Evolutionary conservation across 305 asterid genomes (phyloP).

Genomic region (Plantago lanceolata): DNA sequence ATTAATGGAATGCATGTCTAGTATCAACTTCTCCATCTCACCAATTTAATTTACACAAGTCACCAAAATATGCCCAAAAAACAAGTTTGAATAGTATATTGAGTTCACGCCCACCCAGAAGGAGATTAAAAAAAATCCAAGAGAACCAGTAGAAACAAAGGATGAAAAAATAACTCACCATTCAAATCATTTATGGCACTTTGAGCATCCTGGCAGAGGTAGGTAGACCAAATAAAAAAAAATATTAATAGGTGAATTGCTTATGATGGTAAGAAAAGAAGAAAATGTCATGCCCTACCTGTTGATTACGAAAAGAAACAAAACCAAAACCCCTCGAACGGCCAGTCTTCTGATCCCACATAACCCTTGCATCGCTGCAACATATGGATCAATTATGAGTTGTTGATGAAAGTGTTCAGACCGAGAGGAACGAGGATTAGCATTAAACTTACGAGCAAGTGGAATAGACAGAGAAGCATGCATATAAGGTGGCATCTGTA

Average conservation of each 20-base stretch:
- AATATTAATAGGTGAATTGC: constrained; percentile 10
- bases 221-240: constrained; percentile 6
- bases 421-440: constrained; percentile 14
- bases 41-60: neutral
- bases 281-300: constrained; percentile 34
- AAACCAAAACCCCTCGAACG: constrained; percentile 97
- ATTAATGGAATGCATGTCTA: too few species aligned
- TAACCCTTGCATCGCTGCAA: constrained; percentile 84
- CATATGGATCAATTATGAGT: constrained; percentile 6
- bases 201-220: constrained; percentile 69
- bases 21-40: too few species aligned
- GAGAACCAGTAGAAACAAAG: too few species aligned
- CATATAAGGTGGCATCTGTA: constrained; percentile 81
- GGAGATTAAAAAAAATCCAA: too few species aligned
- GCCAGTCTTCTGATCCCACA: constrained; percentile 97
- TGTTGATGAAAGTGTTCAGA: neutral
- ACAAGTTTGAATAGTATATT: too few species aligned
- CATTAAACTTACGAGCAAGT: constrained; percentile 68
- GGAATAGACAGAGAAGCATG: constrained; percentile 69
- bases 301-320: constrained; percentile 83
- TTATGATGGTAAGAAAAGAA: constrained; percentile 1
- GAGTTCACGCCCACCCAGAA: too few species aligned
- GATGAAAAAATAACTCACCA: constrained; percentile 37
- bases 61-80: too few species aligned
- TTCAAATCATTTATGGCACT: constrained; percentile 71